Conservation (phyloP, 1,284 basidiomycete genomes). For the Phlebopus sp. region DNA sequence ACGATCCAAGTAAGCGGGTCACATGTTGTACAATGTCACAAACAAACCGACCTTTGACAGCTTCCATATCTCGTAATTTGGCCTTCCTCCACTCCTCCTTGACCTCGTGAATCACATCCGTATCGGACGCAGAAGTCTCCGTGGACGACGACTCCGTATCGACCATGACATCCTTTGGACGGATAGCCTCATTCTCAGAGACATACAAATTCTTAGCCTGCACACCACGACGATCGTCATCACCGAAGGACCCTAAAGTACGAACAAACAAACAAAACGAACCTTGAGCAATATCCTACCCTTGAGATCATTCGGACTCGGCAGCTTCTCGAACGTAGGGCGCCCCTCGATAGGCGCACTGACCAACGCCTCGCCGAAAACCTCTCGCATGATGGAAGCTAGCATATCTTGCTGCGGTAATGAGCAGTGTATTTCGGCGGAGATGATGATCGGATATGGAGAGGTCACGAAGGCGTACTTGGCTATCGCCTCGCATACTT, state of each 20-base stretch:
- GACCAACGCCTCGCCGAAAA: slow-evolving; percentile 78
- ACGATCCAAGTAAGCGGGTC: slow-evolving; percentile 1
- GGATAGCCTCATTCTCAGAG: slow-evolving; percentile 38
- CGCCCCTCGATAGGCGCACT: slow-evolving; percentile 53
- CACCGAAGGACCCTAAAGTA: too few relatives aligned
- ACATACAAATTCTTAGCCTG: slow-evolving; percentile 66
- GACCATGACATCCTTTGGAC: slow-evolving; percentile 36
- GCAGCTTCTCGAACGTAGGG: slow-evolving; percentile 55
- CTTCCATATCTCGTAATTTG: slow-evolving; percentile 23
- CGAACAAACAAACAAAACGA: too few relatives aligned
- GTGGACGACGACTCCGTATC: slow-evolving; percentile 48
- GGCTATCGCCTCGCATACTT: slow-evolving; percentile 83
- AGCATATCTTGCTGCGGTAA: slow-evolving; percentile 82
- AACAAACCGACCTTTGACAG: slow-evolving; percentile 24
- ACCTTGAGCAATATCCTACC: slow-evolving; percentile 86
- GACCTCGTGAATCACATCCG: slow-evolving; percentile 26
- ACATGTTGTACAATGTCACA: neutral
- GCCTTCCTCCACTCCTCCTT: slow-evolving; percentile 34
- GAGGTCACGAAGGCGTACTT: slow-evolving; percentile 94
- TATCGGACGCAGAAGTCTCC: slow-evolving; percentile 46
- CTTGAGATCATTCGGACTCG: slow-evolving; percentile 86
- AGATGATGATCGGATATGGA: slow-evolving; percentile 93
- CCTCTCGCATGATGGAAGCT: slow-evolving; percentile 73
- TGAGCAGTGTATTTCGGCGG: slow-evolving; percentile 90
- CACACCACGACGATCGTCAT: neutral